Percentiles rank a stretch among this genome's conserved stretches.
Evolutionary conservation across 1,284 basidiomycete species (phyloP).

Genomic region (Amylostereum areolatum): DNA sequence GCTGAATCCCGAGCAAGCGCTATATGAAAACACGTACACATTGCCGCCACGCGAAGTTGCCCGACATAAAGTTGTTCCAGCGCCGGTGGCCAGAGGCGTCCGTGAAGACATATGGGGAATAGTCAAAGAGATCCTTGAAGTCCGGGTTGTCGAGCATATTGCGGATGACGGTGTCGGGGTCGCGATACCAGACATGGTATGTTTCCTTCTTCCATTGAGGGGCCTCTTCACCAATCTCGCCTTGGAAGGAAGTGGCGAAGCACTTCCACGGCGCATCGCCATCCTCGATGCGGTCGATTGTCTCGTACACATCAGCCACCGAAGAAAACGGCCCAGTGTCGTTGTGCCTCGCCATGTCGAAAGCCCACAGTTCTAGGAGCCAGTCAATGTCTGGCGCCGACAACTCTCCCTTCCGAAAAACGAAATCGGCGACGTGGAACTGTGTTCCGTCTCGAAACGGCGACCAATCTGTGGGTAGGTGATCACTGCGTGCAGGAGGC

Average conservation of each 20-base stretch:
- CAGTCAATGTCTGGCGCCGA: conserved; percentile 6
- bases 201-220: conserved; percentile 12
- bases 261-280: conserved; percentile 11
- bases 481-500: background rate
- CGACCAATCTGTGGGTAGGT: background rate
- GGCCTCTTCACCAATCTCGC: conserved; percentile 2
- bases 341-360: conserved; percentile 13
- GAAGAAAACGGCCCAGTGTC: background rate
- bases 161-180: conserved; percentile 4
- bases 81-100: background rate
- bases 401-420: conserved; percentile 3
- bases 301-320: conserved; percentile 13
- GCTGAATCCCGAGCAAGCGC: background rate
- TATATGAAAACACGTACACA: conserved; percentile 6
- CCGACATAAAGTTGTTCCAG: conserved; percentile 22
- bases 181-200: conserved; percentile 11
- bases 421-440: conserved; percentile 9
- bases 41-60: conserved; percentile 19
- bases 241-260: conserved; percentile 6
- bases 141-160: conserved; percentile 11
- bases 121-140: conserved; percentile 18
- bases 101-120: conserved; percentile 10
- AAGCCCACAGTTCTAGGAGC: conserved; percentile 6
- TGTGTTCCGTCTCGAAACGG: conserved; percentile 5
- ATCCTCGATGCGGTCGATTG: conserved; percentile 5